Conservation (phyloP, 805 yeast genomes). For the Suhomyces faveliae region DNA sequence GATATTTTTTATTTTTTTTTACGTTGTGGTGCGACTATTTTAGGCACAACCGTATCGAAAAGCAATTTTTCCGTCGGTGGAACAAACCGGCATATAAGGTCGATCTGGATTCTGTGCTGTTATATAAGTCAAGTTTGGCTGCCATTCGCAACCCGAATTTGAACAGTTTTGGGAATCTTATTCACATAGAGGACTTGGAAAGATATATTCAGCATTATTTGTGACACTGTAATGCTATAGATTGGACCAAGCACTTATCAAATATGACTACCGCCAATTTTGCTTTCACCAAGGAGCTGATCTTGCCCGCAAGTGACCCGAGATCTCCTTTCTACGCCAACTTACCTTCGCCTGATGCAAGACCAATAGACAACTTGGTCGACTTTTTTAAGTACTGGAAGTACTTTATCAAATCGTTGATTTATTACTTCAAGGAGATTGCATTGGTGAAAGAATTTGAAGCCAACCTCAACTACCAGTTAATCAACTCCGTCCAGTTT, state of each 20-base stretch:
- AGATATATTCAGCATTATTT: background rate
- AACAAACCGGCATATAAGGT: background rate
- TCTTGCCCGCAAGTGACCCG: slow-evolving; percentile 34
- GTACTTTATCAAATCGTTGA: slow-evolving; percentile 35
- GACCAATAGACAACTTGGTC: slow-evolving; percentile 40
- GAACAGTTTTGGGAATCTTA: background rate
- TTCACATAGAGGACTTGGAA: background rate
- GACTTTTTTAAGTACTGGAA: slow-evolving; percentile 42
- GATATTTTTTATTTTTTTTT: background rate
- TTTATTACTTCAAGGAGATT: slow-evolving; percentile 41
- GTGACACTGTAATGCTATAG: slow-evolving; percentile 1
- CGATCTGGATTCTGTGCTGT: background rate
- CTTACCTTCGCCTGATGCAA: slow-evolving; percentile 37
- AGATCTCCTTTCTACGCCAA: slow-evolving; percentile 39
- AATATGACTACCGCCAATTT: slow-evolving; percentile 7
- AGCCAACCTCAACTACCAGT: slow-evolving; percentile 35
- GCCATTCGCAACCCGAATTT: background rate
- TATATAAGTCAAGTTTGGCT: background rate
- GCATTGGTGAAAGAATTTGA: slow-evolving; percentile 46
- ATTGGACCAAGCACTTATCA: background rate
- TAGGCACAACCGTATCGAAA: background rate
- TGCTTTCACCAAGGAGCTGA: slow-evolving; percentile 11
- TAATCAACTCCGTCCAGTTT: slow-evolving; percentile 37
- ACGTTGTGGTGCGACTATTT: background rate
- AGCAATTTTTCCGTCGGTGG: background rate